phyloP scores from a whole-genome alignment of 371 early-diverging fungal species.

The Mortierella sp. region DNA sequence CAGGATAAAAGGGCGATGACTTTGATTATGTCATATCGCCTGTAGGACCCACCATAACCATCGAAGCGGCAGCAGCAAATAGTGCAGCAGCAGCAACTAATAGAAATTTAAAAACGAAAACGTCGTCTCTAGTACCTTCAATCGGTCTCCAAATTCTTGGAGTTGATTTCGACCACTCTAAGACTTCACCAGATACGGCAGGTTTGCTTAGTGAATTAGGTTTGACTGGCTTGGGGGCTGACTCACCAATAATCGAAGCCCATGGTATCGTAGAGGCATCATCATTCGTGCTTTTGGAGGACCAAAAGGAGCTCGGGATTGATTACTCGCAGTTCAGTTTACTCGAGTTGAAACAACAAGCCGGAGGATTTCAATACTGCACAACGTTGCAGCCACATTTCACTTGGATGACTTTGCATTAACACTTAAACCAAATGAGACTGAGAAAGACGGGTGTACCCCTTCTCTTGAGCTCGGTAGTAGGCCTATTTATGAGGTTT shows the following conservation, averaged over 20 bases:
- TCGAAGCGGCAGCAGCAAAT: conserved; percentile 23
- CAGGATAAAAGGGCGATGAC: conserved; percentile 7
- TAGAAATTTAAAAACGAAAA: neutral
- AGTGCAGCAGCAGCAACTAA: conserved; percentile 4
- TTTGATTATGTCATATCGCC: neutral
- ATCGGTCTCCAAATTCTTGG: conserved; percentile 21
- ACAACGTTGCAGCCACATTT: conserved; percentile 38
- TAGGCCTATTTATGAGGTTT: neutral
- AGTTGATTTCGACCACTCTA: conserved; percentile 9
- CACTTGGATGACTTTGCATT: conserved; percentile 44
- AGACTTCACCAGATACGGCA: neutral
- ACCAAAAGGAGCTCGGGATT: conserved; percentile 41
- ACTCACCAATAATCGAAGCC: conserved; percentile 28
- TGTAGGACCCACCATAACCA: conserved; percentile 4
- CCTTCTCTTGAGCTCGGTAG: neutral
- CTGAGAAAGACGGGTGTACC: conserved; percentile 12
- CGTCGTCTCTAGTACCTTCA: neutral
- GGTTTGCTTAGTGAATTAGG: conserved; percentile 1
- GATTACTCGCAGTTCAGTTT: conserved; percentile 46
- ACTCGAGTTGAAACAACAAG: conserved; percentile 47
- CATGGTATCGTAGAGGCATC: conserved; percentile 26
- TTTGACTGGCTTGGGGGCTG: neutral
- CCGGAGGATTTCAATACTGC: conserved; percentile 48
- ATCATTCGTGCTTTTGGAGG: conserved; percentile 22
- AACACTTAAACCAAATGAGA: conserved; percentile 35